These are phyloP conservation scores for Wakefieldia striispora DNA, from an alignment of 768 basidiomycete genomes.

Conservation along the genomic window DNA sequence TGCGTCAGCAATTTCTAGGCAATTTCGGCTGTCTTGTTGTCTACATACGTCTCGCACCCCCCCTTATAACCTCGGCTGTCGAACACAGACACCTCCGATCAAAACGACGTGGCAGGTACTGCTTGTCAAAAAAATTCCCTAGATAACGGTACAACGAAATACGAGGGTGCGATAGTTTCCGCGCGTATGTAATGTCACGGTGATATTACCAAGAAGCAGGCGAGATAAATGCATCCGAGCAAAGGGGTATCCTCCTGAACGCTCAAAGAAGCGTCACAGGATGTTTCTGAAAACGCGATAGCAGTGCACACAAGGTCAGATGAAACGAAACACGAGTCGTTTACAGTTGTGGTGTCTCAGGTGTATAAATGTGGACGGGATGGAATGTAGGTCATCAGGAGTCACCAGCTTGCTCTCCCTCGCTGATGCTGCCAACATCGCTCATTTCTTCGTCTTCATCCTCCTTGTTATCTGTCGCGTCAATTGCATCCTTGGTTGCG, in stretches of 20 bases:
- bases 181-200: conserved; percentile 20
- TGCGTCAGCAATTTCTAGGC: conserved; percentile 5
- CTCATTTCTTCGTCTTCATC: conserved; percentile 87
- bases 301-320: conserved; percentile 12
- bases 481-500: conserved; percentile 87
- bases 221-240: conserved; percentile 16
- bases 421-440: conserved; percentile 80
- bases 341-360: conserved; percentile 11
- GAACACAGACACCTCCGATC: background rate
- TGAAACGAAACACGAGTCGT: conserved; percentile 4
- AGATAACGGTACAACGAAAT: conserved; percentile 32
- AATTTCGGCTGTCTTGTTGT: conserved; percentile 3
- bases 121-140: conserved; percentile 20
- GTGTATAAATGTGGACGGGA: background rate
- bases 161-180: conserved; percentile 21
- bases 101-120: conserved; percentile 13
- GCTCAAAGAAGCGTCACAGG: conserved; percentile 14
- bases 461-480: conserved; percentile 64
- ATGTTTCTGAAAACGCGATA: conserved; percentile 17
- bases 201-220: conserved; percentile 14
- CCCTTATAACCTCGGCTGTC: conserved; percentile 5
- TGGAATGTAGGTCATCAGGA: conserved; percentile 26
- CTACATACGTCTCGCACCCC: background rate
- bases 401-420: conserved; percentile 41
- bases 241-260: conserved; percentile 28